Conservation (phyloP, 2,329 filamentous ascomycete species). For the Xylaria sp. region DNA sequence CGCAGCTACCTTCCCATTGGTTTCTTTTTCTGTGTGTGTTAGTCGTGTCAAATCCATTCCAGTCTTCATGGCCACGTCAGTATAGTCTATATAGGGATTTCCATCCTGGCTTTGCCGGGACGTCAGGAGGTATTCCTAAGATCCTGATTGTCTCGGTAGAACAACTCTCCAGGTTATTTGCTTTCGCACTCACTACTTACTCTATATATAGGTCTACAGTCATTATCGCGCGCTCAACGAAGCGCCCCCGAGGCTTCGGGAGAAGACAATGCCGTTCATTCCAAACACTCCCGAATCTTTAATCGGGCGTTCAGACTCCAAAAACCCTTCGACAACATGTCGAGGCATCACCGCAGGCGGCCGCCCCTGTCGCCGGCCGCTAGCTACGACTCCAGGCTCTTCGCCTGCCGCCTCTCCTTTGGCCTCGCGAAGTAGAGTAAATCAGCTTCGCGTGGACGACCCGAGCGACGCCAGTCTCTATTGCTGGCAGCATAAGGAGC, state of each 20-base stretch:
- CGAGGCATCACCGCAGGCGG: constrained; percentile 85
- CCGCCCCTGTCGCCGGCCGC: constrained; percentile 81
- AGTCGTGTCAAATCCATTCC: constrained; percentile 31
- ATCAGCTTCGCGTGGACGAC: constrained; percentile 57
- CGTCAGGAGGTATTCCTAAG: constrained; percentile 7
- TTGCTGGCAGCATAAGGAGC: constrained; percentile 96
- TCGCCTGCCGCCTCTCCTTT: constrained; percentile 46
- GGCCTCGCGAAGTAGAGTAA: constrained; percentile 45
- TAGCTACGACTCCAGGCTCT: constrained; percentile 61
- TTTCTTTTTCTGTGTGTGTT: constrained; percentile 20
- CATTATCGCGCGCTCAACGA: neutral
- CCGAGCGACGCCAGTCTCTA: constrained; percentile 73
- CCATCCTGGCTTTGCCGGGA: constrained; percentile 22
- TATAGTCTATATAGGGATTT: constrained; percentile 18
- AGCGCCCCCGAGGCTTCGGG: neutral
- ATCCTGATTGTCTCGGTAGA: constrained; percentile 2
- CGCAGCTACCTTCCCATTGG: constrained; percentile 15
- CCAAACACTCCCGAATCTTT: constrained; percentile 83
- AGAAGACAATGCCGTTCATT: constrained; percentile 69
- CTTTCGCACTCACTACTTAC: neutral
- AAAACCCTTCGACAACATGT: constrained; percentile 85
- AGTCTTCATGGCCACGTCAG: constrained; percentile 26
- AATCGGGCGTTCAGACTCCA: constrained; percentile 83
- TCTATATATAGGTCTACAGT: neutral
- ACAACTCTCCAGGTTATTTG: neutral